Conservation (phyloP, 75 land plant genomes). For the Sequoia sempervirens region DNA sequence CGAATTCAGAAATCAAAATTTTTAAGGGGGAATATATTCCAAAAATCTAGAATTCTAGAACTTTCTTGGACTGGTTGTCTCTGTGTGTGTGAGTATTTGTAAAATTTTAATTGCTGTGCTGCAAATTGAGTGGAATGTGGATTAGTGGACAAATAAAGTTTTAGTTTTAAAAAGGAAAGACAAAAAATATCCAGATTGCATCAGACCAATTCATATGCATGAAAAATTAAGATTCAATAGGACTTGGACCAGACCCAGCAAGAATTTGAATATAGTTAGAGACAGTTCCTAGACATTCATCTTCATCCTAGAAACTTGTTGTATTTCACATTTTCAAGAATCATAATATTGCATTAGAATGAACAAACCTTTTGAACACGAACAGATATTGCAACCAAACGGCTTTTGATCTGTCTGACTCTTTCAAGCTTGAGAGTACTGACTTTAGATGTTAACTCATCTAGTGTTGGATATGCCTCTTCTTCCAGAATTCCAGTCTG, state of each 20-base stretch:
- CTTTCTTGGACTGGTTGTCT: too few relatives aligned
- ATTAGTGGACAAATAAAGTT: too few relatives aligned
- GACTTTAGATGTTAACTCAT: constrained; percentile 79
- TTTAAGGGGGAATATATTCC: not conserved
- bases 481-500: constrained; percentile 64
- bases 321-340: not conserved
- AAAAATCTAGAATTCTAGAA: not conserved
- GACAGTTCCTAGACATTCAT: not conserved
- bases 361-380: constrained; percentile 81
- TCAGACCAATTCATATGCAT: not conserved
- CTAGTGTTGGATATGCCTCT: constrained; percentile 75
- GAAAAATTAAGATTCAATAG: not conserved
- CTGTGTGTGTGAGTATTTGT: too few relatives aligned
- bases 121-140: not conserved
- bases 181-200: too few relatives aligned
- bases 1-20: too few relatives aligned
- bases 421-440: constrained; percentile 85
- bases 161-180: too few relatives aligned
- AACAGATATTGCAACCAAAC: constrained; percentile 77
- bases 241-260: not conserved
- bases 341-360: not conserved
- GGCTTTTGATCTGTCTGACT: constrained; percentile 81
- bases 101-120: not conserved
- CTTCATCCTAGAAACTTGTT: not conserved
- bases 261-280: not conserved